These are phyloP conservation scores for Striga hermonthica DNA, from an alignment of 305 asterid species.

Conservation along the genomic window DNA sequence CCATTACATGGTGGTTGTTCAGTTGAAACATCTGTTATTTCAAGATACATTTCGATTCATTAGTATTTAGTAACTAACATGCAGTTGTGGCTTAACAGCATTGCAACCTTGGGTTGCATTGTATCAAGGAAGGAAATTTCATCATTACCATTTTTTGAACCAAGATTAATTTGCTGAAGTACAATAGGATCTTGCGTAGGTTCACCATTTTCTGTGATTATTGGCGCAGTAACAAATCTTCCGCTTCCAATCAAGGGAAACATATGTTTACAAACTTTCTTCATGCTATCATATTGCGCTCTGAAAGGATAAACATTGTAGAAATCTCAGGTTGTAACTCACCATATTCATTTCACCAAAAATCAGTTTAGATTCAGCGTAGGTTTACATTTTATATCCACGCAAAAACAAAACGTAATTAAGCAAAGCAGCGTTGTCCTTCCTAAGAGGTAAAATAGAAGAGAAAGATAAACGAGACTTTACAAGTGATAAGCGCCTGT, in stretches of 20 bases:
- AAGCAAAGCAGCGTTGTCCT: no score
- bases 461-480: no score
- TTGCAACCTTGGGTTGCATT: conserved; percentile 1
- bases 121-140: conserved; percentile 21
- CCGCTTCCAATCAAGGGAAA: conserved; percentile 85
- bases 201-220: conserved; percentile 66
- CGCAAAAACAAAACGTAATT: no score
- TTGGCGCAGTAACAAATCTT: conserved; percentile 70
- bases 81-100: conserved; percentile 7
- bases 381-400: no score
- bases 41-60: conserved; percentile 27
- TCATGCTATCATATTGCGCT: conserved; percentile 59
- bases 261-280: conserved; percentile 65
- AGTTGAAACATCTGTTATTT: conserved; percentile 40
- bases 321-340: no score
- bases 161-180: conserved; percentile 58
- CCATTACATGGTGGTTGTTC: conserved; percentile 26
- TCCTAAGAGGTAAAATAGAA: no score
- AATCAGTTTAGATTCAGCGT: no score
- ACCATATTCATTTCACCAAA: no score
- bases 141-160: conserved; percentile 38
- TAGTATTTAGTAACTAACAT: conserved; percentile 20
- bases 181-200: conserved; percentile 73
- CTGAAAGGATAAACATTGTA: conserved; percentile 37
- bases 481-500: no score